Percentiles rank a stretch among this genome's conserved stretches.
phyloP scores from a whole-genome alignment of 768 basidiomycete genomes.

The Fistulinella prunicolor region DNA sequence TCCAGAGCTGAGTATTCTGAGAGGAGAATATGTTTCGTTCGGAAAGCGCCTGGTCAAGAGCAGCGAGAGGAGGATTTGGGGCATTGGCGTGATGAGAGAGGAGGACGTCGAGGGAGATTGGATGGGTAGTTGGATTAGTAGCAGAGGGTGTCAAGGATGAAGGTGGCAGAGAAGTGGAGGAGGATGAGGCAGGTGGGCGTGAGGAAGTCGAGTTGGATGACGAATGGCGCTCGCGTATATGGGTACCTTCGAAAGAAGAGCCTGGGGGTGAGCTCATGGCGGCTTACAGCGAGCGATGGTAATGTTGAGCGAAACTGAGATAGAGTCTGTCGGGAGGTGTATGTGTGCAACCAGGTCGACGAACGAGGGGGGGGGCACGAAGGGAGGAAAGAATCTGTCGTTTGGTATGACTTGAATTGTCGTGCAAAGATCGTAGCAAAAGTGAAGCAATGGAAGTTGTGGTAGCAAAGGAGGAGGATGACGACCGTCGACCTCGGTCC shows the following conservation, averaged over 20 bases:
- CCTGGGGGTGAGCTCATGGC: constrained; percentile 18
- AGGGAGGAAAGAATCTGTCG: too few relatives aligned
- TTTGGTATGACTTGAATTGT: too few relatives aligned
- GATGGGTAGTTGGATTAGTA: constrained; percentile 23
- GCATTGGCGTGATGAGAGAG: constrained; percentile 52
- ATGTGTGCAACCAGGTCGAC: too few relatives aligned
- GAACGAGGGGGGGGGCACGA: too few relatives aligned
- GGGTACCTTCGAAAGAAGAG: constrained; percentile 17
- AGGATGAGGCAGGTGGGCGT: constrained; percentile 32
- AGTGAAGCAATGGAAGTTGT: not conserved
- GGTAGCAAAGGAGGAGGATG: not conserved
- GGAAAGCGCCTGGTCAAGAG: constrained; percentile 71
- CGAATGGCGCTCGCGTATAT: constrained; percentile 23
- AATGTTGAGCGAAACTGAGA: too few relatives aligned
- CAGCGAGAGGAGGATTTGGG: constrained; percentile 51
- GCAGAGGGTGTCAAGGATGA: constrained; percentile 30
- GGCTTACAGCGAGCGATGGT: not conserved
- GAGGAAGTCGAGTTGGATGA: constrained; percentile 27
- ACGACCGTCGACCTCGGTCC: not conserved
- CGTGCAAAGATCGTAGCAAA: not conserved
- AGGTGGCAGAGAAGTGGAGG: constrained; percentile 25
- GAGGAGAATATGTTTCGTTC: constrained; percentile 79
- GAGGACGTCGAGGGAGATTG: constrained; percentile 51
- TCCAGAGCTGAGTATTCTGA: constrained; percentile 93
- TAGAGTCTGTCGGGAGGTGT: too few relatives aligned